Percentiles rank a stretch among this genome's conserved stretches.
Evolutionary conservation across 306 rosid genomes (phyloP).

Genomic region (Gastrolobium villosum): DNA sequence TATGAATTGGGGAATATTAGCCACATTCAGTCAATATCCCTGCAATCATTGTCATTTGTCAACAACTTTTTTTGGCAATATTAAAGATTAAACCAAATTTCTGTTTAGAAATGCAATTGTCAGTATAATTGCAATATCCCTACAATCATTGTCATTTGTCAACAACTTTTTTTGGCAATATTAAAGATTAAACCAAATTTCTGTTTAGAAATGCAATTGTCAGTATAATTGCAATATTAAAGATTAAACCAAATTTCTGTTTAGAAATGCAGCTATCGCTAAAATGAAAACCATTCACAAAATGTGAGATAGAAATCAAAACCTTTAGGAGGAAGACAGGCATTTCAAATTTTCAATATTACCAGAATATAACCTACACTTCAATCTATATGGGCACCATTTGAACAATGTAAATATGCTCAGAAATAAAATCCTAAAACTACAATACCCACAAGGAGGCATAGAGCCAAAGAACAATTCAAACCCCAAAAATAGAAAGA

Average conservation of each 20-base stretch:
- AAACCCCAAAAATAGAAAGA: conserved; percentile 50
- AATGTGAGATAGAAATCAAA: not conserved
- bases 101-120: no score
- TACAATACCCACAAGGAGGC: conserved; percentile 21
- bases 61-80: not conserved
- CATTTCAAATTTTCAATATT: not conserved
- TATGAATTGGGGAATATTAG: not conserved
- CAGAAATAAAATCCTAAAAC: conserved; percentile 41
- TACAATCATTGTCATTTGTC: not conserved
- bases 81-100: no score
- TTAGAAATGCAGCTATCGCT: not conserved
- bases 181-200: no score
- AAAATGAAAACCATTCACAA: not conserved
- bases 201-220: no score
- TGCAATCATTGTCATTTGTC: not conserved
- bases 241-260: not conserved
- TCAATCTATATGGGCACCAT: not conserved
- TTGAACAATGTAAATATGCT: conserved; percentile 27
- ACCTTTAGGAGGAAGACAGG: not conserved
- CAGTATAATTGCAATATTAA: not conserved
- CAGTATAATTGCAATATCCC: not conserved
- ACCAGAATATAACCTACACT: not conserved
- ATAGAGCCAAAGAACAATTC: conserved; percentile 43
- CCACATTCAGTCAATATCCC: not conserved
- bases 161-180: not conserved